Conservation (phyloP, 2,329 filamentous ascomycete species). For the Orbilia blumenaviensis region DNA sequence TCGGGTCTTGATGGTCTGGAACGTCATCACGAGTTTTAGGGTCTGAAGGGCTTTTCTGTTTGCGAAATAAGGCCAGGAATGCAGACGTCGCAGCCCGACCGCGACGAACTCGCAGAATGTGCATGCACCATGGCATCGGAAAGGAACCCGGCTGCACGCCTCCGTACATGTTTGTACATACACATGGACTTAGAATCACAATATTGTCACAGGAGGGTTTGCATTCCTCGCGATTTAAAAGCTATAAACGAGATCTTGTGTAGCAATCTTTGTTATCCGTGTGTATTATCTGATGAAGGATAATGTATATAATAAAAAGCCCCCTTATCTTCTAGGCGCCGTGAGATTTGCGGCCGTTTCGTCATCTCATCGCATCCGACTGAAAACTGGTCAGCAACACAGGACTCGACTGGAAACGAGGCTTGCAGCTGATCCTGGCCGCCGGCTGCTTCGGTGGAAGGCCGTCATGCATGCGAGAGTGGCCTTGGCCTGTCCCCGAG, state of each 20-base stretch:
- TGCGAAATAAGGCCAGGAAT: conserved; percentile 1
- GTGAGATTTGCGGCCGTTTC: conserved; percentile 50
- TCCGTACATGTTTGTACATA: not conserved
- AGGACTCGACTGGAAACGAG: conserved; percentile 34
- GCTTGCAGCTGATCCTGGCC: conserved; percentile 40
- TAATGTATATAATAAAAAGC: conserved; percentile 28
- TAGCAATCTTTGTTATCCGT: conserved; percentile 14
- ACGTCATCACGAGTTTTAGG: conserved; percentile 8
- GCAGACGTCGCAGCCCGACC: conserved; percentile 23
- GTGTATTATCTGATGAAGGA: conserved; percentile 14
- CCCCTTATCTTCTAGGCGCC: conserved; percentile 49
- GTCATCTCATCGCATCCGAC: conserved; percentile 35
- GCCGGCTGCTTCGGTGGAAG: conserved; percentile 23
- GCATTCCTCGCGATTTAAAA: conserved; percentile 36
- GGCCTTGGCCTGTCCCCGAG: conserved; percentile 43
- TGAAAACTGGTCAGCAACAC: conserved; percentile 26
- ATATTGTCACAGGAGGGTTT: conserved; percentile 3
- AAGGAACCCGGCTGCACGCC: conserved; percentile 25
- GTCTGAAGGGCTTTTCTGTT: not conserved
- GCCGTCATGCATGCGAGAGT: conserved; percentile 45
- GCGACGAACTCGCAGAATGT: conserved; percentile 40
- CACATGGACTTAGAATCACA: not conserved
- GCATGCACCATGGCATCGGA: conserved; percentile 41
- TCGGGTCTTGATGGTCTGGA: conserved; percentile 18
- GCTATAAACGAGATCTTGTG: conserved; percentile 34